Evolutionary conservation across 495 filamentous ascomycete genomes (phyloP), one percentile per base, ranked within the genome.

Genomic region (Penicillium flavigenum): DNA sequence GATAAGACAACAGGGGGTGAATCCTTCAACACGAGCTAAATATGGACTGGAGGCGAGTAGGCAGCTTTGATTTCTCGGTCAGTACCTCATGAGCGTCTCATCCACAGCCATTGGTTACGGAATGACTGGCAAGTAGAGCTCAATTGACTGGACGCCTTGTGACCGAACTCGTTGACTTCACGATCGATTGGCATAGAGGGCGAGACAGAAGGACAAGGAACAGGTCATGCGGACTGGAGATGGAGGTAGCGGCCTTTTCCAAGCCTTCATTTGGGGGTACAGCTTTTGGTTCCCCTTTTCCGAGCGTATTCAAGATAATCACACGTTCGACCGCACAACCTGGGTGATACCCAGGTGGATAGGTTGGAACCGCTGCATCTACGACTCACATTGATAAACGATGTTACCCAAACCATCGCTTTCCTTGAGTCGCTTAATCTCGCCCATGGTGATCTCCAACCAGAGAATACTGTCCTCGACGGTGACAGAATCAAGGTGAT

Each of bases 201-300:
- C 29, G 6, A 34, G 29, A 34, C 22, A 48, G 47, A 48, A 32
- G 29, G 29, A 49, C 2, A 34, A 49, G 47, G 47, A 49, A 34
- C 5, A 31, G n/a, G 19, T 49, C 10, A 34, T 34, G 4, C 4
- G 17, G 47, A 19, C 29, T 48, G 9, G 47, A 49, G 29, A 49
- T 49, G 12, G 29, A 34, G 47, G 47, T 29, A 20, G 46, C 22
- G 22, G 20, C 20, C 20, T 22, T 22, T 22, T 22, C 20, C 20
- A 22, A 22, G 20, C 20, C 20, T 22, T 22, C n/a, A n/a, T n/a
- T n/a, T n/a, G n/a, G n/a, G n/a, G n/a, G n/a, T n/a, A n/a, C n/a
- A n/a, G n/a, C n/a, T n/a, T n/a, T n/a, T n/a, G n/a, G n/a, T n/a
- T n/a, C n/a, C n/a, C n/a, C n/a, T n/a, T 22, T 22, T 22, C 22